Base-by-base conservation (phyloP, 2,329 filamentous ascomycete species). In the Aspergillus unguis region DNA sequence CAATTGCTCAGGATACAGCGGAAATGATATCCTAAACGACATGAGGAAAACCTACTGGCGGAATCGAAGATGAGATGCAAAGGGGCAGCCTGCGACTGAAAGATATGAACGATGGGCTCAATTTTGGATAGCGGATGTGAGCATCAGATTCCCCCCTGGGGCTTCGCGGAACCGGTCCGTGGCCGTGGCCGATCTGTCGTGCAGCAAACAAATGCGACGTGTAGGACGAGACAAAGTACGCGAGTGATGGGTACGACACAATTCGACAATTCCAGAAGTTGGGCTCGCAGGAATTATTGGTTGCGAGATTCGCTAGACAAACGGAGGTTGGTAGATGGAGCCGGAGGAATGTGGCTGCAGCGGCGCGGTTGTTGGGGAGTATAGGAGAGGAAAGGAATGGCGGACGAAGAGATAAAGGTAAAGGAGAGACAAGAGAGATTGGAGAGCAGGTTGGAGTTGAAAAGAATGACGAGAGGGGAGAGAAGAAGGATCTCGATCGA, bases 311-410 rank as follows among this genome's bases (percentile, higher is more conserved):
- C 10, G 27, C n/a, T 23, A 38, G n/a, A 23, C 42, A 32, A 43
- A 17, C 48, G 48, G 50, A 28, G 48, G 44, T 42, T 37, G 51
- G 44, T 53, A 53, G 54, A 48, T 52, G 41, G 48, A 51, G 49
- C 31, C 31, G 53, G 43, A 41, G 48, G 58, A 58, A 59, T 60
- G 58, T 60, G 55, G 58, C 58, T 58, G 57, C 50, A 51, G 50
- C 50, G 48, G 52, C 37, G 35, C 44, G 28, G 27, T 23, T 33
- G 44, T 42, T 27, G 46, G 49, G n/a, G 35, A 48, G 45, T 44
- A 50, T 56, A 17, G 38, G 35, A 37, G 44, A 40, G 29, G 17
- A n/a, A 33, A 48, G 37, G 46, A 50, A 52, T 48, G 29, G 44
- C 9, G 25, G 36, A 26, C 6, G 43, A 41, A 47, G 37, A 49